Base-by-base conservation (phyloP, 805 yeast species). In the Starmerella davenportii region DNA sequence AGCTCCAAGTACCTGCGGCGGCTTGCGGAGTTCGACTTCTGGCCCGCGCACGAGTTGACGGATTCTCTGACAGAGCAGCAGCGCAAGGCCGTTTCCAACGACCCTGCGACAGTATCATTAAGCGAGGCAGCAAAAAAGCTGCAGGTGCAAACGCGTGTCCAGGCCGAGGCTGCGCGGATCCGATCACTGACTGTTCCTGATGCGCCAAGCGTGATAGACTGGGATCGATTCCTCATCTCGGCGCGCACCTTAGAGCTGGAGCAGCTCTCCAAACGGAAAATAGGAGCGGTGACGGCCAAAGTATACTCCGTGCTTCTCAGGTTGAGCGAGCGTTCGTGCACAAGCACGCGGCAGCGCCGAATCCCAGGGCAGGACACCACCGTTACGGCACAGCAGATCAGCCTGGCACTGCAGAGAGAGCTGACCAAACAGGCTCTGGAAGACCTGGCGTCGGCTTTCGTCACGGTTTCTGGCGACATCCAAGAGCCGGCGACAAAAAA, bases 271-370 rank as follows among this genome's bases (percentile, higher is more conserved):
- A 63, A 66, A 23, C 75, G 77, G 34, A 66, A 81, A 38, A 57
- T 84, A 24, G 96, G 96, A 2, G 58, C 65, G 5, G 56, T 78
- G 2, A 65, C 92, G 0, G 65, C 90, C 0, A 57, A 63, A 33
- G 65, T 90, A 9, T 87, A 79, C 53, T 63, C 64, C 34, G 55
- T 64, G 9, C 72, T 75, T 3, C 65, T 90, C 41, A 47, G 57
- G 15, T 52, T 67, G 30, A 62, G 79, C 16, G 95, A 82, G 54
- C 64, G 43, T 11, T 8, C 31, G n/a, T 24, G 46, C 13, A 5
- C 17, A 9, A 20, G 19, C 7, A 16, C 41, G 9, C 28, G 30
- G 3, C 49, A 51, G 24, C 43, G 55, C 8, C 59, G 64, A 35
- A 32, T 43, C 3, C 58, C 60, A 24, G 48, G 36, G 5, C 27